Conservation (phyloP, 192 early-diverging fungal species). For the Coemansia sp. region DNA sequence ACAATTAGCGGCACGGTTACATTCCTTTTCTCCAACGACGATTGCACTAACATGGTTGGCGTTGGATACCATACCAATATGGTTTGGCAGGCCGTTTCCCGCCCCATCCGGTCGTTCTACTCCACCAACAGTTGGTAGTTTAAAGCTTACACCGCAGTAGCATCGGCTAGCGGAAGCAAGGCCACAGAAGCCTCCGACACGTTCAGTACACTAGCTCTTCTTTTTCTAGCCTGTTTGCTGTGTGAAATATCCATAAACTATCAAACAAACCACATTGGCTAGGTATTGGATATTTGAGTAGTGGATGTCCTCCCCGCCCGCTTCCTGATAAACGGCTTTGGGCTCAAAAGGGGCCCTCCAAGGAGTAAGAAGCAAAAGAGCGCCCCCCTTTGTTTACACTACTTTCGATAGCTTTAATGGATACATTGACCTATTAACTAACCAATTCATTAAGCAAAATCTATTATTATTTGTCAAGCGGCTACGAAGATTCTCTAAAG, state of each 20-base stretch:
- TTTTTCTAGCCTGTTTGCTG: background rate
- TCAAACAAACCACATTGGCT: background rate
- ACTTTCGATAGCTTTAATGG: too few species aligned
- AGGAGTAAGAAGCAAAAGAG: too few species aligned
- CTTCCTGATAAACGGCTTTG: too few species aligned
- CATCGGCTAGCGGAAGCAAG: background rate
- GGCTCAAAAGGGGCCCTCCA: too few species aligned
- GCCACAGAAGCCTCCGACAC: background rate
- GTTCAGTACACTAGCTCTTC: background rate
- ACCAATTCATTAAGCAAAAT: too few species aligned
- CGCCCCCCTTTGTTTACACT: too few species aligned
- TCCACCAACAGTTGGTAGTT: slow-evolving; percentile 2
- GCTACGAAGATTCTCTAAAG: too few species aligned
- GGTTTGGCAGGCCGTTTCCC: background rate
- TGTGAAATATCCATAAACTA: background rate
- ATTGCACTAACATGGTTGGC: background rate
- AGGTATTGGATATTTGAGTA: too few species aligned
- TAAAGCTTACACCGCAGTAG: background rate
- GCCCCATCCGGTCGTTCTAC: slow-evolving; percentile 5
- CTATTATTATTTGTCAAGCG: too few species aligned
- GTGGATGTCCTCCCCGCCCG: too few species aligned
- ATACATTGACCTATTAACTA: too few species aligned
- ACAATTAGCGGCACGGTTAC: background rate
- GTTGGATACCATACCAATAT: background rate
- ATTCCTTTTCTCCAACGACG: background rate